These are phyloP conservation scores for Umbilicaria muhlenbergii DNA, from an alignment of 495 filamentous ascomycete species.

Conservation along the genomic window DNA sequence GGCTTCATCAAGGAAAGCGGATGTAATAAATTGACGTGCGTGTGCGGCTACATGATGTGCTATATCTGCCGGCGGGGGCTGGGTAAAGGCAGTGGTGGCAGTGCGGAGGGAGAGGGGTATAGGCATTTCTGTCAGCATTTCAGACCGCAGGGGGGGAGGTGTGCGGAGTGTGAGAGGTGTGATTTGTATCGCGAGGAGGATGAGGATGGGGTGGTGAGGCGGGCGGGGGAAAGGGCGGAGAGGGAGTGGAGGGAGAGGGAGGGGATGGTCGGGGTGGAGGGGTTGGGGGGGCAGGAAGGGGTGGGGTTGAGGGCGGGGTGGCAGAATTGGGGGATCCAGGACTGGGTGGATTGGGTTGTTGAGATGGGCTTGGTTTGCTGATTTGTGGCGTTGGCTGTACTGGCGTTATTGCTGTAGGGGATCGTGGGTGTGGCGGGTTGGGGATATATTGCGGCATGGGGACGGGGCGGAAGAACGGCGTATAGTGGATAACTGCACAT, in stretches of 20 bases:
- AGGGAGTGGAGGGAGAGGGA: slow-evolving; percentile 62
- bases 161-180: slow-evolving; percentile 68
- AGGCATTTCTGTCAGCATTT: slow-evolving; percentile 94
- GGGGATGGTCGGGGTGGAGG: slow-evolving; percentile 18
- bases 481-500: no score
- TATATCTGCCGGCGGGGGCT: slow-evolving; percentile 61
- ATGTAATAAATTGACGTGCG: slow-evolving; percentile 94
- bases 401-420: background rate
- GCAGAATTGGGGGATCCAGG: slow-evolving; percentile 27
- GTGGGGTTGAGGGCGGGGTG: slow-evolving; percentile 18
- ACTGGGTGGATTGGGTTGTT: slow-evolving; percentile 29
- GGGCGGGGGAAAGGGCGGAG: slow-evolving; percentile 69
- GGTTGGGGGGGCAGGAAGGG: slow-evolving; percentile 3
- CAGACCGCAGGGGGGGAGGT: slow-evolving; percentile 53
- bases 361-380: slow-evolving; percentile 16
- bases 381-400: no score
- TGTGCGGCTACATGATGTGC: slow-evolving; percentile 98
- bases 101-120: slow-evolving; percentile 52
- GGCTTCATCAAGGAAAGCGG: slow-evolving; percentile 84
- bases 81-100: slow-evolving; percentile 23
- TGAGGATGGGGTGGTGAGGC: slow-evolving; percentile 57
- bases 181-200: slow-evolving; percentile 82
- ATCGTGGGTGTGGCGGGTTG: background rate
- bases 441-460: background rate
- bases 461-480: background rate